Conservation (phyloP, 768 basidiomycete species). For the Boletellus ananiceps region DNA sequence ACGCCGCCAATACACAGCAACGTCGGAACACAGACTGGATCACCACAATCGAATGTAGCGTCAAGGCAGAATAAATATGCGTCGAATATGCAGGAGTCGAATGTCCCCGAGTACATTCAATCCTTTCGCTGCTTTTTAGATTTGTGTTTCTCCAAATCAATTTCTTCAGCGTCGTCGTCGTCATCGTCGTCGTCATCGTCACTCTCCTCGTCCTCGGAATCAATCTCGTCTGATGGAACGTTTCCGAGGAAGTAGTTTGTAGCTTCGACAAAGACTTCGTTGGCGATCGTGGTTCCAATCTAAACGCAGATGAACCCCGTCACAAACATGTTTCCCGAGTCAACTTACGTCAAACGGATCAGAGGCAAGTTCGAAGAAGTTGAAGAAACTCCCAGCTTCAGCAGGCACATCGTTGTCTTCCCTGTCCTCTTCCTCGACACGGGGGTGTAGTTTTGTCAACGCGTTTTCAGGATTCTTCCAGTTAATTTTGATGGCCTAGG, state of each 20-base stretch:
- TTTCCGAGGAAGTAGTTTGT: slow-evolving; percentile 80
- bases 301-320: slow-evolving; percentile 28
- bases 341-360: slow-evolving; percentile 66
- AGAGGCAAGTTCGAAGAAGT: slow-evolving; percentile 66
- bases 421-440: slow-evolving; percentile 49
- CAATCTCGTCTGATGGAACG: slow-evolving; percentile 52
- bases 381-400: slow-evolving; percentile 84
- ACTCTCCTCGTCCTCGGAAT: slow-evolving; percentile 62
- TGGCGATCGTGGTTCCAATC: slow-evolving; percentile 69
- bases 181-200: slow-evolving; percentile 74
- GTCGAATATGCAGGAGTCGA: slow-evolving; percentile 12
- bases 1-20: no score
- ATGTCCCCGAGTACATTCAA: slow-evolving; percentile 19
- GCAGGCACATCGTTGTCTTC: slow-evolving; percentile 54
- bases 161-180: slow-evolving; percentile 79
- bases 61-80: slow-evolving; percentile 27
- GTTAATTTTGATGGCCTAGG: slow-evolving; percentile 60
- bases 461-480: slow-evolving; percentile 79
- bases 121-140: slow-evolving; percentile 63
- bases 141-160: slow-evolving; percentile 82
- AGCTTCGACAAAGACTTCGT: slow-evolving; percentile 76
- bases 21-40: neutral
- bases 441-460: slow-evolving; percentile 77
- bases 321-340: neutral
- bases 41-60: slow-evolving; percentile 6